These are phyloP conservation scores for Chrysoporthe puriensis DNA, from an alignment of 2,329 filamentous ascomycete species.

Conservation along the genomic window DNA sequence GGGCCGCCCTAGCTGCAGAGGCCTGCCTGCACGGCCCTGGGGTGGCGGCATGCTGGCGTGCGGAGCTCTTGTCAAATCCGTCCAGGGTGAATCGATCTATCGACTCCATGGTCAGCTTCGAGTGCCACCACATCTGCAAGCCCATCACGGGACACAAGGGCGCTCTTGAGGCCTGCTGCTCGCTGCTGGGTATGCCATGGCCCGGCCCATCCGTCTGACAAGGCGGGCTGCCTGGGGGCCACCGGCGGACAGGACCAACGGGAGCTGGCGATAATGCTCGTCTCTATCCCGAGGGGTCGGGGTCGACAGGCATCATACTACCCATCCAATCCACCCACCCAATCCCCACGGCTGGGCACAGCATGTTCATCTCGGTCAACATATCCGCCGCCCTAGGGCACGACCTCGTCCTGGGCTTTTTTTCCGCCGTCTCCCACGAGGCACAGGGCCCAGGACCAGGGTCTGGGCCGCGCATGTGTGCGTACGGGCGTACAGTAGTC, in stretches of 20 bases:
- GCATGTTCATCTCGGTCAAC: neutral
- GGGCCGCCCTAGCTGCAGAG: constrained; percentile 3
- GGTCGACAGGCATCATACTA: neutral
- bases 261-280: too few relatives aligned
- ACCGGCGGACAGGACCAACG: too few relatives aligned
- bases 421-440: constrained; percentile 19
- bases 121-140: constrained; percentile 21
- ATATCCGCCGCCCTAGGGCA: neutral
- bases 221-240: neutral
- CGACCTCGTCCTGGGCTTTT: neutral
- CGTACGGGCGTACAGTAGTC: constrained; percentile 4
- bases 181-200: too few relatives aligned
- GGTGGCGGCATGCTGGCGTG: neutral
- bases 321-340: neutral
- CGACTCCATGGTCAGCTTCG: constrained; percentile 9
- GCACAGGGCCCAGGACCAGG: constrained; percentile 18
- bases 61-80: neutral
- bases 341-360: neutral
- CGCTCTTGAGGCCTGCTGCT: constrained; percentile 8
- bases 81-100: neutral
- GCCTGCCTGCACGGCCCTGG: neutral
- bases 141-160: constrained; percentile 20
- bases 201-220: neutral
- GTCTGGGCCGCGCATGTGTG: constrained; percentile 17
- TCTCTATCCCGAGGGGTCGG: neutral